These are phyloP conservation scores for Gossypium turneri DNA, from an alignment of 345 rosid species.

Conservation along the genomic window DNA sequence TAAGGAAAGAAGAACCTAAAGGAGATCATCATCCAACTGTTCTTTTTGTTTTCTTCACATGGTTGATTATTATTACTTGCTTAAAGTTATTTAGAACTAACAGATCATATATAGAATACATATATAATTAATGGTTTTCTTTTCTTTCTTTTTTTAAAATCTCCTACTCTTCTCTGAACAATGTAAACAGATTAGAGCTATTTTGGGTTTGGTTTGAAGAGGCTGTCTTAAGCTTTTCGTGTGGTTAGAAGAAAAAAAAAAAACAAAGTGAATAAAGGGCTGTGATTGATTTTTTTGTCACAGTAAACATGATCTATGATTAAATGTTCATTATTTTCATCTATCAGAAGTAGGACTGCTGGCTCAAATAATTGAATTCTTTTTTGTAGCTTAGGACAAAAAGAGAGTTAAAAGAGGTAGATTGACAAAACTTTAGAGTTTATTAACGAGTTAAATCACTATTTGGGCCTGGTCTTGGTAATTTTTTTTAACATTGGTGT, in stretches of 20 bases:
- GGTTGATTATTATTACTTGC: conserved; percentile 18
- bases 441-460: no score
- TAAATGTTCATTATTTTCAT: conserved; percentile 18
- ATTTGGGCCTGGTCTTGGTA: no score
- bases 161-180: no score
- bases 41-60: conserved; percentile 1
- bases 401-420: not conserved
- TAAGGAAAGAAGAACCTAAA: conserved; percentile 12
- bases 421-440: no score
- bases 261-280: conserved; percentile 18
- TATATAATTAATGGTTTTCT: not conserved
- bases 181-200: conserved; percentile 10
- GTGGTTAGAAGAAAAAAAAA: conserved; percentile 20
- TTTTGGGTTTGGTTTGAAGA: conserved; percentile 21
- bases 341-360: conserved; percentile 13
- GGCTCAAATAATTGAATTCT: conserved; percentile 1
- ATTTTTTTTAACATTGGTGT: no score
- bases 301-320: conserved; percentile 8
- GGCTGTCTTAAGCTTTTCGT: conserved; percentile 17
- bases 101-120: conserved; percentile 21
- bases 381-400: not conserved
- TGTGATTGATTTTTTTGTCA: conserved; percentile 4
- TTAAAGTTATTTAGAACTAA: conserved; percentile 29
- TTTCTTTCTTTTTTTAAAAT: no score
- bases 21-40: not conserved